Percentiles rank a stretch among this genome's conserved stretches.
Evolutionary conservation across 2,329 filamentous ascomycete genomes (phyloP).

Genomic region (Fusarium dlaminii): DNA sequence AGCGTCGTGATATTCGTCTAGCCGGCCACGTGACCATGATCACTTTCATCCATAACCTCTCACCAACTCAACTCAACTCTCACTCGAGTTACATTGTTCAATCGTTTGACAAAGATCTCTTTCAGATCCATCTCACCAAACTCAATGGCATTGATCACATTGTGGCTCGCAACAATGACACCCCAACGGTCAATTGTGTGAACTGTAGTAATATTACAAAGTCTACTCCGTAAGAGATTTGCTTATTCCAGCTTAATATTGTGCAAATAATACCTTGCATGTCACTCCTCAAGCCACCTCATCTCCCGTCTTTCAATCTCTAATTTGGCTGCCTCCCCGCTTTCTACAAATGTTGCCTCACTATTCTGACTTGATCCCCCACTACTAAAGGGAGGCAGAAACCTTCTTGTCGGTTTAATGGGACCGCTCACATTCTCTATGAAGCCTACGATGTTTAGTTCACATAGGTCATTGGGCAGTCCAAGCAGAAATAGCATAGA

Average conservation of each 20-base stretch:
- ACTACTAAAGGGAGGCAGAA: slow-evolving; percentile 30
- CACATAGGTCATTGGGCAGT: neutral
- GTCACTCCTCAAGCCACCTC: slow-evolving; percentile 23
- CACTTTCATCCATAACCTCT: neutral
- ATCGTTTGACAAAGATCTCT: neutral
- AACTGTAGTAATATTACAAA: neutral
- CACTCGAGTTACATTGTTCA: neutral
- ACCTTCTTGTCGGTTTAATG: neutral
- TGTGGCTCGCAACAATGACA: neutral
- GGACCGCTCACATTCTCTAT: slow-evolving; percentile 12
- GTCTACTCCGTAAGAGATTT: neutral
- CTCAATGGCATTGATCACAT: neutral
- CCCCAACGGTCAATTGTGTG: neutral
- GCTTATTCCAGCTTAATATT: slow-evolving; percentile 6
- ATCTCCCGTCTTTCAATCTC: slow-evolving; percentile 13
- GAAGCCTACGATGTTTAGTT: neutral
- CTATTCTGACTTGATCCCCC: slow-evolving; percentile 7
- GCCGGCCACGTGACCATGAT: slow-evolving; percentile 31
- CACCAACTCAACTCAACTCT: neutral
- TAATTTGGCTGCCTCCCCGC: slow-evolving; percentile 13
- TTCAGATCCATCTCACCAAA: neutral
- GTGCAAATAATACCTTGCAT: neutral
- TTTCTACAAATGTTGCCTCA: slow-evolving; percentile 21
- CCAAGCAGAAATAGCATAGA: neutral
- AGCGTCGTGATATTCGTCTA: slow-evolving; percentile 32